Conservation (phyloP, 257 asterid genomes). For the Solanum chiquidenum region DNA sequence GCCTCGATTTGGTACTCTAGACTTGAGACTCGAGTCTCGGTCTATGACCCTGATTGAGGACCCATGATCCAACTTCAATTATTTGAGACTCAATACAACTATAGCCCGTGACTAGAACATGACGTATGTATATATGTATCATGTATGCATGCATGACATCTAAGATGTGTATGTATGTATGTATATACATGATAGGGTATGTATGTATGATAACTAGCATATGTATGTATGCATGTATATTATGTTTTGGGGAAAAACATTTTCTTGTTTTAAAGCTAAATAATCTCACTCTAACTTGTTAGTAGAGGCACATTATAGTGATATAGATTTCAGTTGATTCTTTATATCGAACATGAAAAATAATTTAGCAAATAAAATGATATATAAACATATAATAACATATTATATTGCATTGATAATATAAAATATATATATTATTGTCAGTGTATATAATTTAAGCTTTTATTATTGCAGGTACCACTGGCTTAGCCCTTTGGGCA, state of each 20-base stretch:
- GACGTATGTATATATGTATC: not conserved
- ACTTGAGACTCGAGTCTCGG: not conserved
- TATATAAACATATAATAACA: not conserved
- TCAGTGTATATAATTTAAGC: no score
- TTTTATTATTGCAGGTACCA: conserved; percentile 28
- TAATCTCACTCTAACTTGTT: not conserved
- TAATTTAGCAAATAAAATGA: no score
- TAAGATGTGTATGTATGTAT: not conserved
- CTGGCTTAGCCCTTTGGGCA: conserved; percentile 92
- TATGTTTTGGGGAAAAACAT: not conserved
- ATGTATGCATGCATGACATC: not conserved
- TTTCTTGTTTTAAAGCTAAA: not conserved
- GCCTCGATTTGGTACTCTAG: not conserved
- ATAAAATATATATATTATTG: not conserved
- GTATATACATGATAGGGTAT: not conserved
- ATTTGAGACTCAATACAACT: not conserved
- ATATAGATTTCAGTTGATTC: not conserved
- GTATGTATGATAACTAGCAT: not conserved
- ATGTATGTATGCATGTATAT: no score
- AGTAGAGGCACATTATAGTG: not conserved
- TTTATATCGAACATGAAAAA: not conserved
- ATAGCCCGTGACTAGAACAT: not conserved
- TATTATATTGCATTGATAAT: not conserved
- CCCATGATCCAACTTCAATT: not conserved
- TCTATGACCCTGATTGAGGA: not conserved